phyloP scores from a whole-genome alignment of 805 yeast genomes.

The Teunomyces cretensis region DNA sequence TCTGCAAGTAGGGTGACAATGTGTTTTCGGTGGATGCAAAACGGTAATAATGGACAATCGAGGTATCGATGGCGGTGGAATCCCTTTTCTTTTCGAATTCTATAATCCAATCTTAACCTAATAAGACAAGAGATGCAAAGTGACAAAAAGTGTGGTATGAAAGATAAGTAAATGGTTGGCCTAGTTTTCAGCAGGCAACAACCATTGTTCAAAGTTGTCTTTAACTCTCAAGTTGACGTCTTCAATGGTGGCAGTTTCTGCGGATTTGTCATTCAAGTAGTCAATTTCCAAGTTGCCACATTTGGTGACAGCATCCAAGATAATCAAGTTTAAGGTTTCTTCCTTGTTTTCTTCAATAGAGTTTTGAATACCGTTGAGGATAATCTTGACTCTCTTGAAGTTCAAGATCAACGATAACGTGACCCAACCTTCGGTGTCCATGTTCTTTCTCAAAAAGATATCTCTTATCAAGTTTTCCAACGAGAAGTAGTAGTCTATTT shows the following conservation, averaged over 20 bases:
- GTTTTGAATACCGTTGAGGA: conserved; percentile 40
- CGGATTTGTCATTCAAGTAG: conserved; percentile 34
- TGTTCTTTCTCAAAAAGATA: conserved; percentile 73
- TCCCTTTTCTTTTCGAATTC: conserved; percentile 2
- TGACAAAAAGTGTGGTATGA: not conserved
- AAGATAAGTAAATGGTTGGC: not conserved
- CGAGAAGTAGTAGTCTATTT: conserved; percentile 88
- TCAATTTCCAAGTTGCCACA: conserved; percentile 53
- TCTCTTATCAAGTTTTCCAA: conserved; percentile 86
- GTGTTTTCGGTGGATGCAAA: not conserved
- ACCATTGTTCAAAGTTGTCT: conserved; percentile 64
- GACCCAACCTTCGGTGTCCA: conserved; percentile 76
- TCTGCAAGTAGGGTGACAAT: no score
- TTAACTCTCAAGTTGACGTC: conserved; percentile 62
- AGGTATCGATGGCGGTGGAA: not conserved
- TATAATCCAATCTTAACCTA: conserved; percentile 1
- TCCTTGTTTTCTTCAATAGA: conserved; percentile 26
- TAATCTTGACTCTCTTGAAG: conserved; percentile 73
- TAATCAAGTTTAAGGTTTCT: conserved; percentile 24
- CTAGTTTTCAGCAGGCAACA: conserved; percentile 44
- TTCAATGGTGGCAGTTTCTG: conserved; percentile 32
- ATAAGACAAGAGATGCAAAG: conserved; percentile 3
- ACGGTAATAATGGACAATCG: not conserved
- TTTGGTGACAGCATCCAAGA: conserved; percentile 54
- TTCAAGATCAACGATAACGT: conserved; percentile 59